Percentiles rank a stretch among this genome's conserved stretches.
phyloP scores from a whole-genome alignment of 176 grass and related monocot species.

The Tillandsia fasciculata region DNA sequence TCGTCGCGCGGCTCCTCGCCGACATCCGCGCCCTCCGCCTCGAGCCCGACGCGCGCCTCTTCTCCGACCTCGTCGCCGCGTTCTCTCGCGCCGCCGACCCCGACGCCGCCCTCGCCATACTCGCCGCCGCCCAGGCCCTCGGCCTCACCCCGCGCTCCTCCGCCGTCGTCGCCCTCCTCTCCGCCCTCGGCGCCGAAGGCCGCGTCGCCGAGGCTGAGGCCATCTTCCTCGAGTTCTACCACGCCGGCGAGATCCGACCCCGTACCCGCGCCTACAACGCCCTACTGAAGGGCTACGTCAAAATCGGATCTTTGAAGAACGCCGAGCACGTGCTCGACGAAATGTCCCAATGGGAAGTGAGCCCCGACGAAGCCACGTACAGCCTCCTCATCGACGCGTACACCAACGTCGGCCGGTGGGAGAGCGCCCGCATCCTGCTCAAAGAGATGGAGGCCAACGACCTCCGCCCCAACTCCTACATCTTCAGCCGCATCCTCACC shows the following conservation, averaged over 20 bases:
- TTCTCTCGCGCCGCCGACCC: constrained; percentile 62
- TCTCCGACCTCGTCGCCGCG: constrained; percentile 81
- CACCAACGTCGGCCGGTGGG: constrained; percentile 71
- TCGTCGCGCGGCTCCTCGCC: constrained; percentile 47
- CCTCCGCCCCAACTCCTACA: constrained; percentile 65
- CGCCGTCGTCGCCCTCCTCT: constrained; percentile 64
- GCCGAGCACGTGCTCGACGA: constrained; percentile 78
- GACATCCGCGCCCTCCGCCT: constrained; percentile 51
- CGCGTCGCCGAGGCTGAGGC: constrained; percentile 82
- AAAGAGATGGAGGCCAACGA: constrained; percentile 82
- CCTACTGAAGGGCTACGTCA: constrained; percentile 81
- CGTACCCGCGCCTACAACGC: constrained; percentile 79
- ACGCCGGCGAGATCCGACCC: constrained; percentile 54
- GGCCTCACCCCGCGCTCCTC: constrained; percentile 81
- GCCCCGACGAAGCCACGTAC: constrained; percentile 70
- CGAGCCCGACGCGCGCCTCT: constrained; percentile 69
- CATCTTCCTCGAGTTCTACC: constrained; percentile 87
- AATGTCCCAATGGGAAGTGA: constrained; percentile 68
- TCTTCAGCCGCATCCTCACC: constrained; percentile 75
- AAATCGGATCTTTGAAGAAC: constrained; percentile 62
- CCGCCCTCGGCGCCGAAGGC: constrained; percentile 43
- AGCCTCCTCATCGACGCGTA: constrained; percentile 81
- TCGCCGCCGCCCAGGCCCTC: constrained; percentile 77
- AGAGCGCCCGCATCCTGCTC: constrained; percentile 78
- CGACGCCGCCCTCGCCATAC: constrained; percentile 54